Evolutionary conservation across 2,329 filamentous ascomycete genomes (phyloP), one percentile per base, ranked within the genome.

Genomic region (Diaporthe aspalathi): DNA sequence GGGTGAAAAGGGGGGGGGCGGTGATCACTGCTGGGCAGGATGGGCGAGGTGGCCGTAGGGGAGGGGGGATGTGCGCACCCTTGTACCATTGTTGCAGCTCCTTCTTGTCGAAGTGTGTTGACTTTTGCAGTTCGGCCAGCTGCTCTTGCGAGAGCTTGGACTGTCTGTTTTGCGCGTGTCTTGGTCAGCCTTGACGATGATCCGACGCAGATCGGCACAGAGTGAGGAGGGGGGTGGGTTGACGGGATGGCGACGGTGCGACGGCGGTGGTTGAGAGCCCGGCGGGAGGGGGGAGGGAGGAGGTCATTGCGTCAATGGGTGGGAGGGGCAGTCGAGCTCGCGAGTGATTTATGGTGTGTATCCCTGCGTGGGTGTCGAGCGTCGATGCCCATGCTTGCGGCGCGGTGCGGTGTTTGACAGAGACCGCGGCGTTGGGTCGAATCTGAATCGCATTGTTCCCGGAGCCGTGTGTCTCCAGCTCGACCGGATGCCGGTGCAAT

Each of bases 71-170:
- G 7, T 49, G 70, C 90, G 75, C 83, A 97, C 96, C 96, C 89
- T 98, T 98, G 85, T 99, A 98, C 96, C 96, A 99, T 91, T 98
- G 95, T 83, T 99, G 96, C 81, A 99, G 84, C 84, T 99, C 96
- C 87, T 98, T 98, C 91, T 98, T 98, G 84, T 99, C 96, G 80
- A 99, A 99, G 84, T 98, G 94, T 75, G 96, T 99, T 73, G 94
- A 94, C 86, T 94, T 96, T 82, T 98, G 95, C 76, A 99, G 91
- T 84, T 99, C 96, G 76, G 89, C 90, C 80, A 99, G 93, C 88
- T 99, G 94, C 83, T 97, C 93, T 82, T 96, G 94, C 72, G 95
- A 97, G 81, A 99, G 92, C 87, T 98, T 99, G 78, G 95, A 98
- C 88, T 98, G 96, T 85, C 96, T 99, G 80, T 35, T 35, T 47